Percentiles rank a stretch among this genome's conserved stretches.
Evolutionary conservation across 2,329 filamentous ascomycete genomes (phyloP).

Genomic region (Paraphaeosphaeria sporulosa): DNA sequence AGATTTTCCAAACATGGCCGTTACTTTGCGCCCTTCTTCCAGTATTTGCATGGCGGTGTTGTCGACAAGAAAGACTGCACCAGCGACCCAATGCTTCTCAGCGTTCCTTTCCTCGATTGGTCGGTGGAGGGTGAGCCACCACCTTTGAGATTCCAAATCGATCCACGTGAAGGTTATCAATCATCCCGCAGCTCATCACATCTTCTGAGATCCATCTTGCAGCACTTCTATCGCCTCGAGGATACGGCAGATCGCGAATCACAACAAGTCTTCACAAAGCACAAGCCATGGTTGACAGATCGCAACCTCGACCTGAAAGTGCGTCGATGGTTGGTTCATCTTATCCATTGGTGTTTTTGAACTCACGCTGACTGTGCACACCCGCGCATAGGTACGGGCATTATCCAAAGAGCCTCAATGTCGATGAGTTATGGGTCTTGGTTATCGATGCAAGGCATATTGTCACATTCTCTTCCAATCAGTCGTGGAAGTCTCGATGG

Average conservation of each 20-base stretch:
- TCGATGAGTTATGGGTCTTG: constrained; percentile 55
- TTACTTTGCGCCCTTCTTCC: constrained; percentile 53
- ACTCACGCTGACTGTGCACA: neutral
- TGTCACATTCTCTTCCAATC: constrained; percentile 54
- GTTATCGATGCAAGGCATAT: constrained; percentile 51
- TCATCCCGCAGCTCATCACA: constrained; percentile 50
- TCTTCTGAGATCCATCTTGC: constrained; percentile 50
- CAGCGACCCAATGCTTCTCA: constrained; percentile 43
- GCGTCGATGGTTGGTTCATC: constrained; percentile 33
- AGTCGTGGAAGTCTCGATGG: constrained; percentile 55
- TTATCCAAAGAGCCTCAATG: constrained; percentile 51
- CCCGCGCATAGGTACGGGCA: constrained; percentile 47
- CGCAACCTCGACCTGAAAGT: constrained; percentile 53
- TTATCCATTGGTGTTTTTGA: neutral
- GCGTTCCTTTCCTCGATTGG: constrained; percentile 54
- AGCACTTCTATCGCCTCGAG: constrained; percentile 54
- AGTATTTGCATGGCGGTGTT: constrained; percentile 35
- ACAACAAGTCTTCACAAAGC: constrained; percentile 50
- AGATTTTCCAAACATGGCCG: constrained; percentile 55
- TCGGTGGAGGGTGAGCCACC: constrained; percentile 48
- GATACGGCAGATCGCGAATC: constrained; percentile 53
- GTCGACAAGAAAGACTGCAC: constrained; percentile 13
- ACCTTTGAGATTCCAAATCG: constrained; percentile 52
- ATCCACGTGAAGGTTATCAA: constrained; percentile 51
- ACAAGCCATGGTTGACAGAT: constrained; percentile 53